These are phyloP conservation scores for Mycena galopus DNA, from an alignment of 768 basidiomycete species.

Conservation along the genomic window DNA sequence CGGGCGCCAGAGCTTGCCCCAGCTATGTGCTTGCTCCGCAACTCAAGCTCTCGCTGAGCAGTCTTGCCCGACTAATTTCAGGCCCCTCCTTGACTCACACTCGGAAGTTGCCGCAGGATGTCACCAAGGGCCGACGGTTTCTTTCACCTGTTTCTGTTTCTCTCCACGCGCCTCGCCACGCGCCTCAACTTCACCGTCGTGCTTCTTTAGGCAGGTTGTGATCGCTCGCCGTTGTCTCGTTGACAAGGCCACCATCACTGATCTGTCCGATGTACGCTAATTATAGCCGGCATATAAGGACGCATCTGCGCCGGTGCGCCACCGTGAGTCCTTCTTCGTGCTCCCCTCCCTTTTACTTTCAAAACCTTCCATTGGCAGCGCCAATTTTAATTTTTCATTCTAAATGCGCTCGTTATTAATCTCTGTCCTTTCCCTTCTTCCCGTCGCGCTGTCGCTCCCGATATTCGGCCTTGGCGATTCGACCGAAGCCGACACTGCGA, in stretches of 20 bases:
- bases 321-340: background rate
- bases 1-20: too few species aligned
- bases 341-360: background rate
- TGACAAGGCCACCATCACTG: background rate
- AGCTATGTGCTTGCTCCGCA: too few species aligned
- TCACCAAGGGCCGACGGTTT: too few species aligned
- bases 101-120: too few species aligned
- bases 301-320: background rate
- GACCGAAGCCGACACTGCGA: background rate
- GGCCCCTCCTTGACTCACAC: too few species aligned
- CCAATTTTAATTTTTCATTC: conserved; percentile 7
- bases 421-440: background rate
- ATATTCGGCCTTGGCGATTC: background rate
- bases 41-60: too few species aligned
- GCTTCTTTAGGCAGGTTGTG: conserved; percentile 6
- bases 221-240: background rate
- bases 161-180: too few species aligned
- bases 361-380: background rate
- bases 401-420: background rate
- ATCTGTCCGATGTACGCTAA: background rate
- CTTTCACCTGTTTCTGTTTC: too few species aligned
- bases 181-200: too few species aligned
- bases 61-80: too few species aligned
- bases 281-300: background rate
- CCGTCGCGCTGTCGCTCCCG: background rate